These are phyloP conservation scores for Eruca vesicaria DNA, from an alignment of 441 rosid species.

Conservation along the genomic window DNA sequence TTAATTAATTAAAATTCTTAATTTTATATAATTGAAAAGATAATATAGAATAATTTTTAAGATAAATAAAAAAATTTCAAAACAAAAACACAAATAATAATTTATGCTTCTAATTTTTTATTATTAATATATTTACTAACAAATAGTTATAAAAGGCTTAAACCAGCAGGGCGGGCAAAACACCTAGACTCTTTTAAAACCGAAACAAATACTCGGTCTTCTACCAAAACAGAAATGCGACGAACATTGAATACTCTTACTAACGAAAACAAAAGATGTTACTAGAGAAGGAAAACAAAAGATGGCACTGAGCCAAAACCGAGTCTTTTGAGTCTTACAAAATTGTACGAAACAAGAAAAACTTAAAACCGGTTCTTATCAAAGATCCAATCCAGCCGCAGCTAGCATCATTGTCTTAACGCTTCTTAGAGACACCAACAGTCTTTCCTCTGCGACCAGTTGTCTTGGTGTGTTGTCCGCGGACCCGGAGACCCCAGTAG, in stretches of 20 bases:
- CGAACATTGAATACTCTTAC: background rate
- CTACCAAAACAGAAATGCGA: background rate
- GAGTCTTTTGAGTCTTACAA: background rate
- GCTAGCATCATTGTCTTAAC: conserved; percentile 31
- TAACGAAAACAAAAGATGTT: background rate
- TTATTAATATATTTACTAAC: too few relatives aligned
- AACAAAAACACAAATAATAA: too few relatives aligned
- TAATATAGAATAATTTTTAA: too few relatives aligned
- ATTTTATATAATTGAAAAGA: too few relatives aligned
- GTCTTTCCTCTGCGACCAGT: conserved; percentile 95
- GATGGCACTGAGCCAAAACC: too few relatives aligned
- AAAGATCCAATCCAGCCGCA: conserved; percentile 8
- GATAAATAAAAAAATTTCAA: too few relatives aligned
- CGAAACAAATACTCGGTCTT: background rate
- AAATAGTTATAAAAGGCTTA: too few relatives aligned
- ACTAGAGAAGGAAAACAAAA: background rate
- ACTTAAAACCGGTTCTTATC: background rate
- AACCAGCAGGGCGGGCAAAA: too few relatives aligned
- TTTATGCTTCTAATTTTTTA: too few relatives aligned
- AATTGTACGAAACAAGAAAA: conserved; percentile 10
- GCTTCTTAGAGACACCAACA: conserved; percentile 92
- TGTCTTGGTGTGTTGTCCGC: conserved; percentile 95
- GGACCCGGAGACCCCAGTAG: conserved; percentile 92
- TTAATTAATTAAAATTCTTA: too few relatives aligned
- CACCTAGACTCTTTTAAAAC: background rate